Conservation (phyloP, 768 basidiomycete genomes). For the Clavaria fumosa region DNA sequence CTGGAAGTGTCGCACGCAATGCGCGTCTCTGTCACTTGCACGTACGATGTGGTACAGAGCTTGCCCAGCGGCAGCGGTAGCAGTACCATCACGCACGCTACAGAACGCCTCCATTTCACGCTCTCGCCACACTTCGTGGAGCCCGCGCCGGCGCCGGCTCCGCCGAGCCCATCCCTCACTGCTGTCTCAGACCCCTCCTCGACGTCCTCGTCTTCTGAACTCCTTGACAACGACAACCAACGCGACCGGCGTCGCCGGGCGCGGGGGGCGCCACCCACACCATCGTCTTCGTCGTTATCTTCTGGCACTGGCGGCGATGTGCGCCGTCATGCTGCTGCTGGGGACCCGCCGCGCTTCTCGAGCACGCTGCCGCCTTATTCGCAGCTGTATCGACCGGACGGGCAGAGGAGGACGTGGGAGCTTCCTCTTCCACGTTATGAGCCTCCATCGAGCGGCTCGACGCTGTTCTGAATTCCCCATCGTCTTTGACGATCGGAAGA, state of each 20-base stretch:
- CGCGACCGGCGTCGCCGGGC: too few species aligned
- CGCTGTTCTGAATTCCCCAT: too few species aligned
- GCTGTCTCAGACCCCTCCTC: conserved; percentile 25
- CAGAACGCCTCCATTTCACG: conserved; percentile 25
- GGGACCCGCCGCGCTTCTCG: conserved; percentile 8
- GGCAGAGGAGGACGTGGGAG: conserved; percentile 59
- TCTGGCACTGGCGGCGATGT: too few species aligned
- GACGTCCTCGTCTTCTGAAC: conserved; percentile 21
- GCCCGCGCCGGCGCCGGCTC: conserved; percentile 21
- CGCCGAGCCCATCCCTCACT: conserved; percentile 20
- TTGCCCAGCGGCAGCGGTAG: too few species aligned
- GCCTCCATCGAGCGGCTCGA: conserved; percentile 14
- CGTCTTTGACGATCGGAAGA: too few species aligned
- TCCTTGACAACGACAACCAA: conserved; percentile 1
- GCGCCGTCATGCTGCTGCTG: too few species aligned
- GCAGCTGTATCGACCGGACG: conserved; percentile 60
- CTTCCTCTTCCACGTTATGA: conserved; percentile 56
- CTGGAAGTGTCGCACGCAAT: conserved; percentile 40
- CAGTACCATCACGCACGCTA: too few species aligned
- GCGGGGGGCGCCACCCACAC: too few species aligned
- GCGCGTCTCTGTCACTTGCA: conserved; percentile 35
- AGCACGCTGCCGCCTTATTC: conserved; percentile 54
- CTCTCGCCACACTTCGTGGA: conserved; percentile 38
- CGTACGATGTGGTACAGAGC: conserved; percentile 33
- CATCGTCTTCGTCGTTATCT: too few species aligned